phyloP scores from a whole-genome alignment of 2,329 filamentous ascomycete genomes.

The Botrytis paeoniae region DNA sequence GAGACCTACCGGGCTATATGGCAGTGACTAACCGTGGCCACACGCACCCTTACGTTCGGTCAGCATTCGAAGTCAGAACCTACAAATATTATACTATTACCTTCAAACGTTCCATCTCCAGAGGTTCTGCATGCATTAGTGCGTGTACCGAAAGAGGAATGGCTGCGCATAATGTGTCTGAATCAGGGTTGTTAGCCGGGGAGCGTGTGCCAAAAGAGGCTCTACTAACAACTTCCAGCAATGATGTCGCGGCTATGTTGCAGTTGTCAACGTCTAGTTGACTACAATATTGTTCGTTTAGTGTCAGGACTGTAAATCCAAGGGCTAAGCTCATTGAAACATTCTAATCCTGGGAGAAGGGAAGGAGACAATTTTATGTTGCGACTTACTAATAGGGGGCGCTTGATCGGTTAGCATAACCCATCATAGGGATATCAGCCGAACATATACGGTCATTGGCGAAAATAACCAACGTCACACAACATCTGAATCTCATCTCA shows the following conservation, averaged over 20 bases:
- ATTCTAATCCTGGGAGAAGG: not conserved
- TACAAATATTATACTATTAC: not conserved
- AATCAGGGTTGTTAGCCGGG: not conserved
- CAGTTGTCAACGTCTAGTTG: not conserved
- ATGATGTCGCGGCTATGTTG: not conserved
- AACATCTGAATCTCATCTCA: not conserved
- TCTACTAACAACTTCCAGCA: not conserved
- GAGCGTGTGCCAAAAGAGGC: not conserved
- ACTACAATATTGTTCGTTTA: not conserved
- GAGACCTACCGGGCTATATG: no score
- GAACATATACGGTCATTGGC: not conserved
- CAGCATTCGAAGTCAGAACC: not conserved
- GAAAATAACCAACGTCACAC: not conserved
- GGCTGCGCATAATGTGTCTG: not conserved
- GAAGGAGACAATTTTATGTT: not conserved
- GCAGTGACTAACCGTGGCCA: no score
- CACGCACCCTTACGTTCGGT: not conserved
- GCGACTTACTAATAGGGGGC: not conserved
- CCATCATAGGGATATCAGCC: not conserved
- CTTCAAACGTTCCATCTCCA: not conserved
- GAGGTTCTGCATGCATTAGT: not conserved
- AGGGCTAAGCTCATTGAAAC: not conserved
- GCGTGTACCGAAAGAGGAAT: not conserved
- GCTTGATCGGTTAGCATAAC: not conserved
- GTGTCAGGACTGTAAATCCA: not conserved